phyloP scores from a whole-genome alignment of 2,329 filamentous ascomycete genomes.

The Clonostachys chloroleuca region DNA sequence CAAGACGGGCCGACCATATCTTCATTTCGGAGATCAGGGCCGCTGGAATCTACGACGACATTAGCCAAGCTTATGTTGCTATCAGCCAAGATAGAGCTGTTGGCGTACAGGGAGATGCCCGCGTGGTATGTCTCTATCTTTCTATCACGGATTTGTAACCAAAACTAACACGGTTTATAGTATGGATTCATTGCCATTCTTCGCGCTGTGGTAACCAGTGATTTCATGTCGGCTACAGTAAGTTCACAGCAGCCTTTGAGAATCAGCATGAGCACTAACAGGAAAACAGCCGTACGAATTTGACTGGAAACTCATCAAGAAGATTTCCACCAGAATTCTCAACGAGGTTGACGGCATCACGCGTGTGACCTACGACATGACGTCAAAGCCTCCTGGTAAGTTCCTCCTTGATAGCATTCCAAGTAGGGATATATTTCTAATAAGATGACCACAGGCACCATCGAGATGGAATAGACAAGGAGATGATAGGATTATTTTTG shows the following conservation, averaged over 20 bases:
- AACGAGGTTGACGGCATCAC: constrained; percentile 61
- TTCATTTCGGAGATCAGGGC: constrained; percentile 73
- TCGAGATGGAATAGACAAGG: constrained; percentile 62
- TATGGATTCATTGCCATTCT: constrained; percentile 23
- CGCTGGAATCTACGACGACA: constrained; percentile 63
- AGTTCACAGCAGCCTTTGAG: constrained; percentile 46
- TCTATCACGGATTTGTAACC: constrained; percentile 5
- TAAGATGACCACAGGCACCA: constrained; percentile 66
- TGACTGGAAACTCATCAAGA: constrained; percentile 42
- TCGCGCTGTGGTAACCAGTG: constrained; percentile 35
- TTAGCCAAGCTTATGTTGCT: constrained; percentile 42
- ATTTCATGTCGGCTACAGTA: constrained; percentile 62
- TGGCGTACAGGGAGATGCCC: constrained; percentile 56
- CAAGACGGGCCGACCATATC: constrained; percentile 71
- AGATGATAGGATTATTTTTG: too few species aligned
- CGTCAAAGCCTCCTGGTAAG: constrained; percentile 31
- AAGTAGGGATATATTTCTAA: constrained; percentile 4
- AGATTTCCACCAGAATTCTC: constrained; percentile 50
- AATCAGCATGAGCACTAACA: constrained; percentile 62
- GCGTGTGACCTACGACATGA: constrained; percentile 64
- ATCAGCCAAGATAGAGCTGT: constrained; percentile 33
- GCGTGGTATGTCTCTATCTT: constrained; percentile 35
- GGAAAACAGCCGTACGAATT: constrained; percentile 57
- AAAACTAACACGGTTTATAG: neutral
- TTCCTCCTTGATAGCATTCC: neutral